Conservation (phyloP, 768 basidiomycete species). For the Trametes punicea region DNA sequence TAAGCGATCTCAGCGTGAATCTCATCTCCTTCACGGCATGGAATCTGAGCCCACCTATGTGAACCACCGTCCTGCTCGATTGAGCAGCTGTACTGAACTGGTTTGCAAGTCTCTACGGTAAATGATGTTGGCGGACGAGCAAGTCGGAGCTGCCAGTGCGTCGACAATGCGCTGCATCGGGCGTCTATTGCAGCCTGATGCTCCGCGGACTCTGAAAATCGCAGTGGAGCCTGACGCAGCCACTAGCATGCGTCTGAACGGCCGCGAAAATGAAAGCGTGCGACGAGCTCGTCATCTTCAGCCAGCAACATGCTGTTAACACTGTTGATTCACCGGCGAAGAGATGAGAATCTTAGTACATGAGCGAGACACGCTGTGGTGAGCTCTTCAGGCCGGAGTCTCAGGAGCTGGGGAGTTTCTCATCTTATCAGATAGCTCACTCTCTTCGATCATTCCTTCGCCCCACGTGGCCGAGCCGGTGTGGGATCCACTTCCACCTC, state of each 20-base stretch:
- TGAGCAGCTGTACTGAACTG: background rate
- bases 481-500: background rate
- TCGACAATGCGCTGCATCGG: background rate
- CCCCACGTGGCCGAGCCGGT: constrained; percentile 6
- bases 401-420: constrained; percentile 3
- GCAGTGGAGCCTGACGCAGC: constrained; percentile 1
- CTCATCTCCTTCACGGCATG: background rate
- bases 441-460: background rate
- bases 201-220: constrained; percentile 5
- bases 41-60: constrained; percentile 1
- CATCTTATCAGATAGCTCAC: constrained; percentile 20
- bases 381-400: background rate
- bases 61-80: background rate
- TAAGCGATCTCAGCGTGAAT: constrained; percentile 17
- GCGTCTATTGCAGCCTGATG: background rate
- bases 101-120: background rate
- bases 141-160: background rate
- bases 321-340: background rate
- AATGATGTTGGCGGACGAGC: background rate
- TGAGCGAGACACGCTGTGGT: background rate
- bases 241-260: background rate
- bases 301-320: background rate
- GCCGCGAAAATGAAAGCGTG: too few relatives aligned
- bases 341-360: background rate
- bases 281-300: background rate